A percentile compares a stretch with the other conserved stretches of the same genome.
Conservation (phyloP, 148 eudicot genomes). For the Nepenthes mirabilis region DNA sequence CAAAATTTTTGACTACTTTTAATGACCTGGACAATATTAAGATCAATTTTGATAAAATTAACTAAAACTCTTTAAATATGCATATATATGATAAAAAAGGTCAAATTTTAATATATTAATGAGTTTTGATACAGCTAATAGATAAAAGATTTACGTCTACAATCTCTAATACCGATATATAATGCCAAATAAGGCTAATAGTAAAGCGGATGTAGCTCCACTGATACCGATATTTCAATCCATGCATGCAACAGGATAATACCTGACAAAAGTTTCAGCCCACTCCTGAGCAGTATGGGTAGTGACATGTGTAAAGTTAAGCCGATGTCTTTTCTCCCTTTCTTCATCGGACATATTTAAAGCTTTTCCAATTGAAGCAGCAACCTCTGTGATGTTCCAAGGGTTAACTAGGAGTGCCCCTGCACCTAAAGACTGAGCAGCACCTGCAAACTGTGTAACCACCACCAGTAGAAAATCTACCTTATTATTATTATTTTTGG, state of each 20-base stretch:
- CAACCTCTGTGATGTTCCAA: conserved; percentile 93
- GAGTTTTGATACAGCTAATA: too few relatives aligned
- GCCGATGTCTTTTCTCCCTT: conserved; percentile 73
- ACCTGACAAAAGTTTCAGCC: conserved; percentile 99
- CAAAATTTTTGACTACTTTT: too few relatives aligned
- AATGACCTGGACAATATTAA: too few relatives aligned
- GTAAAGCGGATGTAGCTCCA: too few relatives aligned
- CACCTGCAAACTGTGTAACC: conserved; percentile 77
- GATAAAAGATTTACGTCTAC: too few relatives aligned
- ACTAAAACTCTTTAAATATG: too few relatives aligned
- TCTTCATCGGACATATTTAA: conserved; percentile 86
- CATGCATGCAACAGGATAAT: not conserved
- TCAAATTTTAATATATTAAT: too few relatives aligned
- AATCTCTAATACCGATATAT: too few relatives aligned
- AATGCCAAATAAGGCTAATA: too few relatives aligned
- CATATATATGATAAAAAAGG: too few relatives aligned
- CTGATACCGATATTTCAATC: too few relatives aligned
- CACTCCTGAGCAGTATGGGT: conserved; percentile 93
- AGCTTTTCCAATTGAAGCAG: conserved; percentile 75
- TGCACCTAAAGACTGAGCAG: conserved; percentile 97
- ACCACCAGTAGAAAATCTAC: not conserved
- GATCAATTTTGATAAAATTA: too few relatives aligned
- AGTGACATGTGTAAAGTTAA: conserved; percentile 69
- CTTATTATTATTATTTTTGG: not conserved
- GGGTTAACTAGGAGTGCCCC: conserved; percentile 96